Evolutionary conservation across 2,329 filamentous ascomycete genomes (phyloP), one percentile per base, ranked within the genome.

Genomic region (Penicillium freii): DNA sequence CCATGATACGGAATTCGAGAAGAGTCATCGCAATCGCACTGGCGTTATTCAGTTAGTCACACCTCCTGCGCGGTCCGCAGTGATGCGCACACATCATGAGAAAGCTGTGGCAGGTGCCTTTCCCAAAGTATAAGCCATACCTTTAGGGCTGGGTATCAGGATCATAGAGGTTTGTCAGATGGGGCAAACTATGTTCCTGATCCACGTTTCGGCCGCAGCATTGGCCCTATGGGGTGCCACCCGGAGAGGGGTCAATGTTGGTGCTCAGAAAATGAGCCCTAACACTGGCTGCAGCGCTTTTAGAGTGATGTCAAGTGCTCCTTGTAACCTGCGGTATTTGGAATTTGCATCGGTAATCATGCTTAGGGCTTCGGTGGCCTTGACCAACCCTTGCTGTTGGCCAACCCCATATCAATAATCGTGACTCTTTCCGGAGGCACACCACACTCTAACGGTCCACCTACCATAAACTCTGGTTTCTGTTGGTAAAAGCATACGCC

Each of bases 391-490:
- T 40, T 54, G 42, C 21, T 43, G 9, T 39, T 54, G 15, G 45
- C 38, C 29, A 50, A 57, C 51, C 49, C 43, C 39, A 52, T 36
- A 27, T 36, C 21, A 36, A 19, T 36, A 36, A 45, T 21, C 29
- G 21, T 33, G 27, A 27, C 29, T 34, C 53, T 47, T 51, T 51
- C 51, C 51, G 58, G 53, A 56, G 57, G 46, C 54, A 54, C 60
- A 55, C 59, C 56, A 58, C 60, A 58, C 60, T 60, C 51, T 60
- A 54, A 66, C 67, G 64, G 69, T 66, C 65, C 69, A 64, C 67
- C 64, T 66, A 62, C 64, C 66, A 63, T 66, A 64, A 67, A 67
- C 63, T 49, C 56, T 55, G 53, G 49, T 57, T 52, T 49, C 52
- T 67, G 66, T 66, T 69, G 69, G 62, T 54, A 56, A 56, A 54